Evolutionary conservation across 306 rosid genomes (phyloP), one percentile per base, ranked within the genome.

Genomic region (Bauhinia variegata): DNA sequence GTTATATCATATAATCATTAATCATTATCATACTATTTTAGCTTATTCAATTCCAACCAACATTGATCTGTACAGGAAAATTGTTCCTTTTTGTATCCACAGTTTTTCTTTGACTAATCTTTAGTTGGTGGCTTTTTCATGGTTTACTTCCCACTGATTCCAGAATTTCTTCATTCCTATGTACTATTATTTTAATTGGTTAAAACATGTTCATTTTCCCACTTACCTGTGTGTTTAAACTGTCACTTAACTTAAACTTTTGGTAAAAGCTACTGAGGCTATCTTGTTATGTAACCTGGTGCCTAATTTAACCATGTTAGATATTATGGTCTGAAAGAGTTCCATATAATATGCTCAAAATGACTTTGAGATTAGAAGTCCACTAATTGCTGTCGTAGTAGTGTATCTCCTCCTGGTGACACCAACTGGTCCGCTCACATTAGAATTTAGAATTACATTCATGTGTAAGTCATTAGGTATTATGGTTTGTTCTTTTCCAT

Each of bases 401-500:
- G 19, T 4, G 16, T 60, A 8, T 11, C 3, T 19, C 9, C 17
- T 41, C 52, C 28, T 19, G 12, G 37, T 23, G 18, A 39, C 28
- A 23, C 28, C 28, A n/a, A n/a, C n/a, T n/a, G n/a, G n/a, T n/a
- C n/a, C n/a, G n/a, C n/a, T n/a, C n/a, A n/a, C n/a, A n/a, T n/a
- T n/a, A n/a, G n/a, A n/a, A n/a, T n/a, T n/a, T n/a, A 23, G 28
- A 23, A 23, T 23, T 23, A 23, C 28, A 23, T 9, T 60, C 53
- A 13, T 51, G 59, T 15, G 51, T 39, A 41, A 44, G 18, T 28
- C 31, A 55, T 59, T 60, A 14, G 50, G 19, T 3, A 4, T 15
- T 57, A 14, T 63, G 36, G 37, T 17, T 64, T 39, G 63, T 60
- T 63, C 61, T 47, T 61, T 77, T 62, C 36, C 42, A 18, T 61